Base-by-base conservation (phyloP, 176 grass and related monocot species). In the Musa schizocarpa region DNA sequence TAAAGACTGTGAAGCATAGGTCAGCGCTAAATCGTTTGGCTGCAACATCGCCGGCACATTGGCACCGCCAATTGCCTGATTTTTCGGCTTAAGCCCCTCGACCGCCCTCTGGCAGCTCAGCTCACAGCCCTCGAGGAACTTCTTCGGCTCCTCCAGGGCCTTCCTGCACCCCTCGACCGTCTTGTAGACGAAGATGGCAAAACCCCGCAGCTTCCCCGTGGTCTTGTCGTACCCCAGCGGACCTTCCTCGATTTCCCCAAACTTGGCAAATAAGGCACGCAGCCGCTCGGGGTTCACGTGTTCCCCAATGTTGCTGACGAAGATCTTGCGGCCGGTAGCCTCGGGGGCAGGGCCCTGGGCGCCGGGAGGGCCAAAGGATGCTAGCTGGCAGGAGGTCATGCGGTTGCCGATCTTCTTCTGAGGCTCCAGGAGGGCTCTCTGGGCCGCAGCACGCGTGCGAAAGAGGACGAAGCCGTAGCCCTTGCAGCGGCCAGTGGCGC, bases 381-480 rank as follows among this genome's bases (percentile, higher is more conserved):
- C 74, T 11, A 94, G 62, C 63, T 90, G 85, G 78, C 83, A 94
- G 14, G 70, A 73, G 19, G 86, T 62, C 9, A 72, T 61, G 23
- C 85, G 85, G 26, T 79, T 77, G 19, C 43, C 83, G 51, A 90
- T 86, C 82, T 66, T 59, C 77, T 78, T 86, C 80, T 86, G 86
- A 2, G 85, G 50, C 61, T 88, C 85, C 0, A 73, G 73, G 65
- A 90, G 77, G 19, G 82, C 85, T 59, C 79, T 74, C 65, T 69
- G 77, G 72, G 73, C 65, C 2, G 81, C 83, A 49, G 85, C 66
- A 63, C 83, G 78, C 22, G 74, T 63, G 78, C 86, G 54, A 63
- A 83, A 88, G 12, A 81, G 85, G 72, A 90, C 83, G 74, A 95
- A 95, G 29, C 92, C 92, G 20, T 86, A 95, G 14, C 83, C 88